Conservation (phyloP, 345 rosid species). For the Xanthoceras sorbifolium region DNA sequence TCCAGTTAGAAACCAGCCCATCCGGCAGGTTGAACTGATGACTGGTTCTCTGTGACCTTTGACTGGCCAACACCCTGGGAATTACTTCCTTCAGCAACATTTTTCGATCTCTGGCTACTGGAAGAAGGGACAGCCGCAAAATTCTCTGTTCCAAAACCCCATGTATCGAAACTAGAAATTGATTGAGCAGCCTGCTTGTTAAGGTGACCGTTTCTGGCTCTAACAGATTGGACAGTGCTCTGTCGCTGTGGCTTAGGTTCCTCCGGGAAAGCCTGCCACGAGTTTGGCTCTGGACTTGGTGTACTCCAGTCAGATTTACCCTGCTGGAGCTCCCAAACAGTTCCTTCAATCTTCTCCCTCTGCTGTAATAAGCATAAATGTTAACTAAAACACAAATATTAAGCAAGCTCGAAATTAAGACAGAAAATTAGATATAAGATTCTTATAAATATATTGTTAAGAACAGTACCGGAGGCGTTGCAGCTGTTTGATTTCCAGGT, state of each 20-base stretch:
- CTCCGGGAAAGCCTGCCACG: slow-evolving; percentile 84
- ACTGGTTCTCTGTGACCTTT: slow-evolving; percentile 47
- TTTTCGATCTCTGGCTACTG: slow-evolving; percentile 34
- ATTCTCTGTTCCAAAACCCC: slow-evolving; percentile 87
- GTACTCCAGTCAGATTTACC: slow-evolving; percentile 51
- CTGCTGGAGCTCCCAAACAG: slow-evolving; percentile 42
- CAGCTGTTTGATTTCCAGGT: slow-evolving; percentile 42
- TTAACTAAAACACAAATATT: not conserved
- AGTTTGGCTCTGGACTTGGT: slow-evolving; percentile 49
- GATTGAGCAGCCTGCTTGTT: slow-evolving; percentile 53
- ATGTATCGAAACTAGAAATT: slow-evolving; percentile 51
- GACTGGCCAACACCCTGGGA: slow-evolving; percentile 46
- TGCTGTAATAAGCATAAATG: slow-evolving; percentile 30
- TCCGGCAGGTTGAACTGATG: slow-evolving; percentile 83
- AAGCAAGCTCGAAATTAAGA: not conserved
- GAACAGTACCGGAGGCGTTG: slow-evolving; percentile 45
- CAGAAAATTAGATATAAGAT: not conserved
- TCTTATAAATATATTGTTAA: not conserved
- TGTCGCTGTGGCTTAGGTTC: slow-evolving; percentile 45
- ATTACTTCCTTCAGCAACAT: slow-evolving; percentile 49
- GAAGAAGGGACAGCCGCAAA: slow-evolving; percentile 57
- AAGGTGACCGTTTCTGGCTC: slow-evolving; percentile 47
- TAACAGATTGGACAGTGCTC: slow-evolving; percentile 45
- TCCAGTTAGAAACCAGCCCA: slow-evolving; percentile 88
- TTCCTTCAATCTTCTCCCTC: slow-evolving; percentile 46